A percentile compares a stretch with the other conserved stretches of the same genome.
Evolutionary conservation across 345 rosid genomes (phyloP).

Genomic region (Heritiera fomes): DNA sequence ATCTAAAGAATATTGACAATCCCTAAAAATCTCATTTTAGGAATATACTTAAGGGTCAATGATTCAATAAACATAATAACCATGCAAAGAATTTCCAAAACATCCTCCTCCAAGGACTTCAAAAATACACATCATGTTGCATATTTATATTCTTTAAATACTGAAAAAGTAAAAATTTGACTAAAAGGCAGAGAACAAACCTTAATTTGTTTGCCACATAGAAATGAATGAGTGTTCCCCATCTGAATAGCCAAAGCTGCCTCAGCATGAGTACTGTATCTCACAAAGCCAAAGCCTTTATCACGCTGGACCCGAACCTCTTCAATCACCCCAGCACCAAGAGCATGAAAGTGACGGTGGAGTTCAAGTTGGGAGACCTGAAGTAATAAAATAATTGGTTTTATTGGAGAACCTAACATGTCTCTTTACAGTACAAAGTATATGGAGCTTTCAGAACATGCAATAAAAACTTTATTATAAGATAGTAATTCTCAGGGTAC

Average conservation of each 20-base stretch:
- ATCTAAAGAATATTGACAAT: not conserved
- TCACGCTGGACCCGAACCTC: conserved; percentile 94
- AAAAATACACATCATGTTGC: not conserved
- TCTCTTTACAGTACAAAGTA: not conserved
- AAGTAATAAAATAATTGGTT: conserved; percentile 2
- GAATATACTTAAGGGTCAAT: not conserved
- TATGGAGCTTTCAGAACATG: not conserved
- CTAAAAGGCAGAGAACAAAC: conserved; percentile 35
- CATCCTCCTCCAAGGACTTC: not conserved
- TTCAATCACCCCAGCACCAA: conserved; percentile 92
- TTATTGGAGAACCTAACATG: not conserved
- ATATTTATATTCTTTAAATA: not conserved
- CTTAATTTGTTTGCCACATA: conserved; percentile 87
- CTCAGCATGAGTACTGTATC: conserved; percentile 84
- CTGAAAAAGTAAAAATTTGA: not conserved
- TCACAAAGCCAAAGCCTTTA: conserved; percentile 96
- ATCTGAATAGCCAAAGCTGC: conserved; percentile 90
- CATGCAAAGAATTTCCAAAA: not conserved
- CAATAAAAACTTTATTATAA: not conserved
- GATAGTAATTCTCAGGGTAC: not conserved
- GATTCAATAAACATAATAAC: not conserved
- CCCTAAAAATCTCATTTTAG: not conserved
- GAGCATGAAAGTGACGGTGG: conserved; percentile 86
- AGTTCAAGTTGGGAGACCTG: conserved; percentile 91
- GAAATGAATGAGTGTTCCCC: conserved; percentile 79